A percentile compares a stretch with the other conserved stretches of the same genome.
Evolutionary conservation across 371 early-diverging fungal genomes (phyloP).

Genomic region (Globomyces sp.): DNA sequence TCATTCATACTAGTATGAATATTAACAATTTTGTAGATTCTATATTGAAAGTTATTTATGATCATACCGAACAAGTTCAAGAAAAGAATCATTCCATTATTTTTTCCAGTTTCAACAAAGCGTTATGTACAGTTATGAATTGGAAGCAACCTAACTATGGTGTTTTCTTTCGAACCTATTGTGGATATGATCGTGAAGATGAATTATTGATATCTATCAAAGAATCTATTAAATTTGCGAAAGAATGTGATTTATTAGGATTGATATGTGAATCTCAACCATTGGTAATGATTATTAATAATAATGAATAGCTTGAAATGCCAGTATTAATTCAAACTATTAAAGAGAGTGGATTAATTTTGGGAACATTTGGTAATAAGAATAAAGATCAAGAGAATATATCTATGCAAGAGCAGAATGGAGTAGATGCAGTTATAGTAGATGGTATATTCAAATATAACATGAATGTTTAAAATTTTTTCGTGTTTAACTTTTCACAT

Average conservation of each 20-base stretch:
- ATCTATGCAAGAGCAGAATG: slow-evolving; percentile 69
- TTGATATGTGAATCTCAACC: slow-evolving; percentile 85
- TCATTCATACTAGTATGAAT: slow-evolving; percentile 58
- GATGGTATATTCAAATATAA: slow-evolving; percentile 52
- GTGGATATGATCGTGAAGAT: slow-evolving; percentile 50
- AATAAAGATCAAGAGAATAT: slow-evolving; percentile 65
- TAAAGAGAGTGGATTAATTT: slow-evolving; percentile 85
- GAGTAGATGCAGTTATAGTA: slow-evolving; percentile 81
- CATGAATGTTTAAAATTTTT: slow-evolving; percentile 14
- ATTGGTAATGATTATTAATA: slow-evolving; percentile 51
- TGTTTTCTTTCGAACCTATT: slow-evolving; percentile 79
- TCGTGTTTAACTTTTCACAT: background rate
- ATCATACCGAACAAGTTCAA: slow-evolving; percentile 25
- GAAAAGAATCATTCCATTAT: slow-evolving; percentile 60
- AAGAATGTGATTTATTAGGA: slow-evolving; percentile 77
- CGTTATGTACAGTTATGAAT: slow-evolving; percentile 86
- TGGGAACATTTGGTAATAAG: slow-evolving; percentile 78
- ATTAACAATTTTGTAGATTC: slow-evolving; percentile 81
- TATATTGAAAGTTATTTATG: slow-evolving; percentile 77
- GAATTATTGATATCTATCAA: slow-evolving; percentile 61
- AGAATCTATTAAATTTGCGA: slow-evolving; percentile 71
- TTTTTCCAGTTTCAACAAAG: slow-evolving; percentile 86
- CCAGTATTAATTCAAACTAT: slow-evolving; percentile 82
- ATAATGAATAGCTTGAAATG: slow-evolving; percentile 66
- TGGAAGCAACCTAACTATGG: slow-evolving; percentile 98